Conservation (phyloP, 805 yeast species). For the Hanseniaspora singularis region DNA sequence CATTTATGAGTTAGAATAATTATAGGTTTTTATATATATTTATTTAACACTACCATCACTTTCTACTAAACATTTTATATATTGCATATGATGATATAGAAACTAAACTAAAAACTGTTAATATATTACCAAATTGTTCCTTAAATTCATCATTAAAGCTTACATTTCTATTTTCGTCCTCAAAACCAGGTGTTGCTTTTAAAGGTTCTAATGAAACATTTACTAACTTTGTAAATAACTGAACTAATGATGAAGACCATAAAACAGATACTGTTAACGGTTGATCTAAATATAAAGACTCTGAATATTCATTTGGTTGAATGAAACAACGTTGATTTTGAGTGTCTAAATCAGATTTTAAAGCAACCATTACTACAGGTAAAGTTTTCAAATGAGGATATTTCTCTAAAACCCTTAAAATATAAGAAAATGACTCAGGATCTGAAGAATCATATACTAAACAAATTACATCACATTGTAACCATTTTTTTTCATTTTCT, state of each 20-base stretch:
- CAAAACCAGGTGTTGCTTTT: slow-evolving; percentile 63
- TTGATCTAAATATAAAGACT: slow-evolving; percentile 52
- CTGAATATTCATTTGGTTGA: slow-evolving; percentile 80
- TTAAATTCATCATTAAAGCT: slow-evolving; percentile 35
- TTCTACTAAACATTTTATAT: slow-evolving; percentile 32
- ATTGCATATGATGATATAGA: slow-evolving; percentile 53
- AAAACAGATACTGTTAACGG: slow-evolving; percentile 84
- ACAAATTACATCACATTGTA: slow-evolving; percentile 85
- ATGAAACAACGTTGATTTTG: slow-evolving; percentile 80
- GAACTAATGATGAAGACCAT: slow-evolving; percentile 80
- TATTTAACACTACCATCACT: too few species aligned
- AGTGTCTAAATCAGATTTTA: slow-evolving; percentile 89
- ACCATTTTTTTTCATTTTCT: slow-evolving; percentile 54
- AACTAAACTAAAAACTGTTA: slow-evolving; percentile 59
- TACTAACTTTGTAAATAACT: slow-evolving; percentile 72
- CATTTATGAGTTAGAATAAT: slow-evolving; percentile 4
- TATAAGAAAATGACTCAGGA: slow-evolving; percentile 81
- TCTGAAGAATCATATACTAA: slow-evolving; percentile 87
- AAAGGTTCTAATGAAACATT: slow-evolving; percentile 78
- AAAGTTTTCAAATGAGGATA: slow-evolving; percentile 49
- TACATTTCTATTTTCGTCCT: slow-evolving; percentile 46
- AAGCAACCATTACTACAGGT: slow-evolving; percentile 80
- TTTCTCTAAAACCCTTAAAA: slow-evolving; percentile 54
- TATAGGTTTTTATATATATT: too few species aligned
- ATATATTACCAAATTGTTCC: slow-evolving; percentile 46